Evolutionary conservation across 768 basidiomycete species (phyloP).

Genomic region (Phaeotremella fagi): DNA sequence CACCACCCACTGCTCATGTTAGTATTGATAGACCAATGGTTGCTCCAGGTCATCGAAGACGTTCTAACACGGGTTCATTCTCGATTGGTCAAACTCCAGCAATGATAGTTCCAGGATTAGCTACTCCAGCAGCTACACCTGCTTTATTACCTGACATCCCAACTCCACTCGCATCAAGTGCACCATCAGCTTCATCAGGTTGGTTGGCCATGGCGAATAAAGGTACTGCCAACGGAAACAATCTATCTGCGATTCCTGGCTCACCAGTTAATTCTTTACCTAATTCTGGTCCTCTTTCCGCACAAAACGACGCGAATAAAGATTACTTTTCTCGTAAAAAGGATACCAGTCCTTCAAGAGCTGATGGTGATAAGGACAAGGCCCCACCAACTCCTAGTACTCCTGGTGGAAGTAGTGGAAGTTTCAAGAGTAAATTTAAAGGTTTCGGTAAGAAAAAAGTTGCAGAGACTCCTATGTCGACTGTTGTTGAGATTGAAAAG

Average conservation of each 20-base stretch:
- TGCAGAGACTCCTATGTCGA: constrained; percentile 20
- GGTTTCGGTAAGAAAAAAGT: constrained; percentile 52
- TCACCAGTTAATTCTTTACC: constrained; percentile 45
- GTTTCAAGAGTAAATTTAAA: constrained; percentile 75
- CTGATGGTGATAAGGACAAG: constrained; percentile 5
- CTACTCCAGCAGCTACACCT: constrained; percentile 57
- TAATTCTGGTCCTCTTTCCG: not conserved
- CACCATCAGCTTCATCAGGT: constrained; percentile 23
- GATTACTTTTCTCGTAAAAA: constrained; percentile 46
- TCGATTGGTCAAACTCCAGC: constrained; percentile 40
- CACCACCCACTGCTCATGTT: constrained; percentile 40
- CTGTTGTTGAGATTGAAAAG: constrained; percentile 20
- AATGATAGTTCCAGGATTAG: constrained; percentile 53
- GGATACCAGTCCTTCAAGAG: constrained; percentile 9
- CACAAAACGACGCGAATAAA: constrained; percentile 1
- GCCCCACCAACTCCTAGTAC: constrained; percentile 50
- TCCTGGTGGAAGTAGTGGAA: constrained; percentile 46
- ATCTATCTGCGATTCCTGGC: constrained; percentile 51
- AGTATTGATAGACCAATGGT: constrained; percentile 33
- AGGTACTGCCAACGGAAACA: not conserved
- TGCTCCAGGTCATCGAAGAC: constrained; percentile 31
- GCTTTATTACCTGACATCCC: constrained; percentile 50
- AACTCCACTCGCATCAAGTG: constrained; percentile 23
- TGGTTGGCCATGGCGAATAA: constrained; percentile 32
- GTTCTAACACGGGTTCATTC: constrained; percentile 36